Evolutionary conservation across 257 asterid species (phyloP), one percentile per base, ranked within the genome.

Genomic region (Capsicum rhomboideum): DNA sequence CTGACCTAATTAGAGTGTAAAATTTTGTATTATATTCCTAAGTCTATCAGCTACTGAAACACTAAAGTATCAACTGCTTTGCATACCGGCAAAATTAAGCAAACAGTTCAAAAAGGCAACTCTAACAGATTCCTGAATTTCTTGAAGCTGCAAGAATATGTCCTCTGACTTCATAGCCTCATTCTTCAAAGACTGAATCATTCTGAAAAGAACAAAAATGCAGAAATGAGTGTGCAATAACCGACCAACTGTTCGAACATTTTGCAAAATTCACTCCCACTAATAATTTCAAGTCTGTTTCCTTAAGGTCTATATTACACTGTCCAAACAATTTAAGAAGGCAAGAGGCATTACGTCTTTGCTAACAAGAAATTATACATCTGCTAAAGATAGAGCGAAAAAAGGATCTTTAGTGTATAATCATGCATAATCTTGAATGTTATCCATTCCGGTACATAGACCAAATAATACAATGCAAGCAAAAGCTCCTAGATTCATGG

Each of bases 81-180:
- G 37, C 91, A 79, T 93, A 96, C 99, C 98, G 85, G 97, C 94
- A 89, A 96, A 96, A 90, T 88, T 92, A 88, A 96, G 90, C 80
- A 94, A 90, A 88, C 98, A 96, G 89, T 92, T 96, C 84, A 96
- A 86, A 86, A 96, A 92, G 82, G 98, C 94, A 88, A 93, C 92
- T 87, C 98, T 90, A 85, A 96, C 94, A 79, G 99, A 92, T 84
- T 96, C 98, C 83, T 93, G 98, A 82, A 94, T 92, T 86, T 92
- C 98, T 87, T 92, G 97, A 89, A 96, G 95, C 91, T 93, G 96
- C 55, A 87, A 84, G 89, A 72, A 90, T 75, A 90, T 87, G 83
- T 96, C 98, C 79, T 92, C 98, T 61, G 97, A 92, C 87, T 88
- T 96, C 85, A 88, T 90, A 75, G 95, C 91, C 86, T 94, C 97